These are phyloP conservation scores for Chalciporus pseudorubinellus DNA, from an alignment of 768 basidiomycete species.

Conservation along the genomic window DNA sequence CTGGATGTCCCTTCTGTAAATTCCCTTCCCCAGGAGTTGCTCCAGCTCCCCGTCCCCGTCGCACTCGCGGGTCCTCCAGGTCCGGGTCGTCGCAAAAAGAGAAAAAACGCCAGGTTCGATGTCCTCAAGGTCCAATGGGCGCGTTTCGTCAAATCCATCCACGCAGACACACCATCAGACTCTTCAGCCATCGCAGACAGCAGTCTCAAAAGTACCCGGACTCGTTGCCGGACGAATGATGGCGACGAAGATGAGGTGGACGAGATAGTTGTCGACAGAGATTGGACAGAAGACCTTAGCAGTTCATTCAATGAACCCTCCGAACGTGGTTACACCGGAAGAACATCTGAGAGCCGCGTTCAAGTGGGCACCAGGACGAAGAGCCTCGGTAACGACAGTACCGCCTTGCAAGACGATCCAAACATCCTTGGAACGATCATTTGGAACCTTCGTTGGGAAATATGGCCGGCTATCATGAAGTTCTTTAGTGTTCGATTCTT, in stretches of 20 bases:
- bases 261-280: constrained; percentile 73
- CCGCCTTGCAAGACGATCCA: constrained; percentile 35
- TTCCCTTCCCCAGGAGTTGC: constrained; percentile 13
- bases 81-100: constrained; percentile 27
- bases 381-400: constrained; percentile 38
- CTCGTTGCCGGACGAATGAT: constrained; percentile 30
- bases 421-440: constrained; percentile 33
- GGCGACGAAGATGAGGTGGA: constrained; percentile 49
- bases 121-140: constrained; percentile 46
- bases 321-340: constrained; percentile 43
- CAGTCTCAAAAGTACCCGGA: constrained; percentile 38
- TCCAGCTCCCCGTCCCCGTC: constrained; percentile 43
- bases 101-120: constrained; percentile 40
- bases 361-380: constrained; percentile 31
- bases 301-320: constrained; percentile 54
- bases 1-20: background rate
- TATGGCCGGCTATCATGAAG: constrained; percentile 52
- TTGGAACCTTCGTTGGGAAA: constrained; percentile 52
- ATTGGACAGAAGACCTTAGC: constrained; percentile 60
- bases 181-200: constrained; percentile 53
- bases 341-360: constrained; percentile 44
- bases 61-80: constrained; percentile 28
- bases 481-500: constrained; percentile 63
- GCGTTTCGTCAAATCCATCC: constrained; percentile 51
- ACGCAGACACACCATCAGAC: constrained; percentile 55